Evolutionary conservation across 148 eudicot genomes (phyloP).

Genomic region (Polygonum maritimum): DNA sequence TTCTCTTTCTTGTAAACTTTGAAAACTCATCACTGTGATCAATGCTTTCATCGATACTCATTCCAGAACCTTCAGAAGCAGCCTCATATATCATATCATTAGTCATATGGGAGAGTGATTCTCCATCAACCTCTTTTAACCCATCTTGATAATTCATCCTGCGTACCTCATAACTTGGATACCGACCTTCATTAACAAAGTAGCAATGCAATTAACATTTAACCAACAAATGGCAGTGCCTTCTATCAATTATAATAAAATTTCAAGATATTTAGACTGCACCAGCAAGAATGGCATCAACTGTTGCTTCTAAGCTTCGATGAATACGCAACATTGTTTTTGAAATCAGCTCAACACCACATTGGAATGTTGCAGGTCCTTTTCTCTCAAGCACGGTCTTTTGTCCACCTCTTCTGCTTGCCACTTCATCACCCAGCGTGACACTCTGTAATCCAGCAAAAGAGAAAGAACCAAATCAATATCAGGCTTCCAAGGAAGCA

Average conservation of each 20-base stretch:
- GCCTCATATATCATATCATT: slow-evolving; percentile 19
- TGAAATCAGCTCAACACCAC: slow-evolving; percentile 83
- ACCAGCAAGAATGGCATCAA: slow-evolving; percentile 86
- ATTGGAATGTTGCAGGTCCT: slow-evolving; percentile 82
- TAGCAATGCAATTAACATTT: neutral
- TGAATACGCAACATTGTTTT: slow-evolving; percentile 73
- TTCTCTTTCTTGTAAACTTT: slow-evolving; percentile 21
- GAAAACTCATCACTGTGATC: slow-evolving; percentile 17
- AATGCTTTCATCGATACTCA: slow-evolving; percentile 20
- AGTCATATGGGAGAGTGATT: slow-evolving; percentile 18
- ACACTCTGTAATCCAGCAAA: slow-evolving; percentile 55
- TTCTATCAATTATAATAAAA: neutral
- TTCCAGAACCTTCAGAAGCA: slow-evolving; percentile 27
- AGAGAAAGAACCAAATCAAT: neutral
- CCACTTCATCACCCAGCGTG: slow-evolving; percentile 98
- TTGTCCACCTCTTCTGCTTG: slow-evolving; percentile 88
- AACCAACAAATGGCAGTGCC: slow-evolving; percentile 12
- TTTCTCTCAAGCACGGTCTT: slow-evolving; percentile 82
- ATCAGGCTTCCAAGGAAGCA: neutral
- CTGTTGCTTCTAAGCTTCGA: slow-evolving; percentile 67
- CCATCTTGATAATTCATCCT: slow-evolving; percentile 40
- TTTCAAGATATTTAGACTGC: slow-evolving; percentile 10
- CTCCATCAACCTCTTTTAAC: slow-evolving; percentile 20
- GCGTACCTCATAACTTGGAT: slow-evolving; percentile 62
- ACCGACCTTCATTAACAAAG: slow-evolving; percentile 53